A percentile compares a stretch with the other conserved stretches of the same genome.
Conservation (phyloP, 164 flowering plant species). For the Stephania cephalantha region DNA sequence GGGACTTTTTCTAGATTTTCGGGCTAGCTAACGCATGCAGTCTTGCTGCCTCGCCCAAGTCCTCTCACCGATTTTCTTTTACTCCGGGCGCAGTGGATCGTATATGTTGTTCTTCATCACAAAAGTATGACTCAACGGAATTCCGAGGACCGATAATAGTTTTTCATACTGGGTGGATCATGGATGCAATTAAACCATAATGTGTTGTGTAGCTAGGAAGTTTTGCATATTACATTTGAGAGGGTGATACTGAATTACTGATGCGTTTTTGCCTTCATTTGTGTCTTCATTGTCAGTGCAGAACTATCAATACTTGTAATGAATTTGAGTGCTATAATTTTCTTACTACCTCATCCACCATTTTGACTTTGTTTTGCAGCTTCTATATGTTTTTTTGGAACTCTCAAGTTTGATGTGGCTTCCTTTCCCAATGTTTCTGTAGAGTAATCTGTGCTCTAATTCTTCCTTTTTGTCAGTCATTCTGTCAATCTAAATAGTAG, state of each 20-base stretch:
- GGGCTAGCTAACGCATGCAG: constrained; percentile 37
- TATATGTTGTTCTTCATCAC: neutral
- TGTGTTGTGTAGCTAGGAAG: neutral
- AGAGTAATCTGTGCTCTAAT: too few relatives aligned
- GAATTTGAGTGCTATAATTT: neutral
- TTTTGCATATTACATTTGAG: neutral
- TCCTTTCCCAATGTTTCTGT: too few relatives aligned
- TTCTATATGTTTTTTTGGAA: too few relatives aligned
- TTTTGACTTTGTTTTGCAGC: too few relatives aligned
- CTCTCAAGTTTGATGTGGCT: too few relatives aligned
- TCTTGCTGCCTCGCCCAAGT: neutral
- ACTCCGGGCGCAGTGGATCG: neutral
- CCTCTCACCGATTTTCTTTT: neutral
- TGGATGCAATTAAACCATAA: neutral
- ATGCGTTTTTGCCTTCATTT: neutral
- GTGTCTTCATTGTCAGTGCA: neutral
- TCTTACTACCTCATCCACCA: neutral
- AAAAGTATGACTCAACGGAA: neutral
- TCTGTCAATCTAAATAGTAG: too few relatives aligned
- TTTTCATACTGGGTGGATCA: neutral
- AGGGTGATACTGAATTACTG: neutral
- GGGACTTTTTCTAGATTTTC: constrained; percentile 56
- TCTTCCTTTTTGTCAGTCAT: too few relatives aligned
- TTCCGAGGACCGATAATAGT: neutral
- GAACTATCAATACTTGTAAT: neutral